Evolutionary conservation across 176 grass and related monocot genomes (phyloP).

Genomic region (Tuctoria greenei): DNA sequence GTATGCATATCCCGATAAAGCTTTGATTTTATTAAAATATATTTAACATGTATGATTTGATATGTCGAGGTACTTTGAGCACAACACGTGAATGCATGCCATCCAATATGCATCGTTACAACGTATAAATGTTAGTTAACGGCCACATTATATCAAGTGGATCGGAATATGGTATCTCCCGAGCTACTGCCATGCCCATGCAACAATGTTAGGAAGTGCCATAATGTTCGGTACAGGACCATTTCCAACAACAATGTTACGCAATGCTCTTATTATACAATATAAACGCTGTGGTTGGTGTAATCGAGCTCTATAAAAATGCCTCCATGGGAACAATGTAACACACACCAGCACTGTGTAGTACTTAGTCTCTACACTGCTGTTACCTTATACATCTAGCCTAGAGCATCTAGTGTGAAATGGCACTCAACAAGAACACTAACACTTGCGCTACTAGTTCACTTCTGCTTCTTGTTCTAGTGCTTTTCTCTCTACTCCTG

Average conservation of each 20-base stretch:
- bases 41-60: not conserved
- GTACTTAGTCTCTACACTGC: not conserved
- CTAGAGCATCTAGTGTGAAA: not conserved
- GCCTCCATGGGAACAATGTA: not conserved
- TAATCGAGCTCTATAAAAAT: not conserved
- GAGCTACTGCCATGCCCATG: too few species aligned
- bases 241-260: not conserved
- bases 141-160: not conserved
- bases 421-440: slow-evolving; percentile 28
- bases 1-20: not conserved
- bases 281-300: not conserved
- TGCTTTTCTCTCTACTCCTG: not conserved
- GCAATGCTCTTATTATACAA: not conserved
- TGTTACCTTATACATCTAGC: not conserved
- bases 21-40: not conserved
- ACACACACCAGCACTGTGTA: slow-evolving; percentile 6
- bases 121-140: not conserved
- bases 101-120: not conserved
- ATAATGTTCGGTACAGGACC: not conserved
- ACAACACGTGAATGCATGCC: not conserved
- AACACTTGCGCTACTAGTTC: not conserved
- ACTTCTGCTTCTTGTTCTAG: slow-evolving; percentile 21
- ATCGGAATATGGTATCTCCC: not conserved
- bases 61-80: not conserved
- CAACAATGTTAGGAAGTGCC: too few species aligned